A percentile compares a stretch with the other conserved stretches of the same genome.
Evolutionary conservation across 2,329 filamentous ascomycete genomes (phyloP).

Genomic region (Colletotrichum sp.): DNA sequence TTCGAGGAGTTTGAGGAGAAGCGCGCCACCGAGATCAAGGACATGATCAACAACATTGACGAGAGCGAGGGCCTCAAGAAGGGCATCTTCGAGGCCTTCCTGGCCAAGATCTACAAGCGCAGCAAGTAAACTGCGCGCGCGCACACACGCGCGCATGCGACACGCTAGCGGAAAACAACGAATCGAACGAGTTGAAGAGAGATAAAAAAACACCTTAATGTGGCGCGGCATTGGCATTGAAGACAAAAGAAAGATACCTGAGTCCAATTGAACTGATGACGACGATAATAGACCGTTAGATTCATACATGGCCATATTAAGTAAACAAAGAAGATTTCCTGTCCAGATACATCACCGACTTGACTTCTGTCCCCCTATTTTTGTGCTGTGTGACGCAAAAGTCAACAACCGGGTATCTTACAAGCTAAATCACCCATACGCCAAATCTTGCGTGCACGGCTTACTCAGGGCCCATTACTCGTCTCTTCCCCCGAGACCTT

Average conservation of each 20-base stretch:
- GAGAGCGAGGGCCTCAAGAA: slow-evolving; percentile 90
- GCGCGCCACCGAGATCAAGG: slow-evolving; percentile 76
- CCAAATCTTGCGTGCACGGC: background rate
- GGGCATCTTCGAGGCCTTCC: slow-evolving; percentile 85
- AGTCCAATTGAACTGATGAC: slow-evolving; percentile 7
- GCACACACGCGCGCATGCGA: background rate
- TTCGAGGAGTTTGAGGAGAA: slow-evolving; percentile 93
- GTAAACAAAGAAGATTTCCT: slow-evolving; percentile 8
- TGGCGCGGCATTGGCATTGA: background rate
- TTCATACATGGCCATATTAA: slow-evolving; percentile 6
- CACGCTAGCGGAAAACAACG: background rate
- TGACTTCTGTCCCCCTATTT: background rate
- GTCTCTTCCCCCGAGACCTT: background rate
- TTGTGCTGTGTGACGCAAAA: background rate
- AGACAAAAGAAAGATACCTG: slow-evolving; percentile 17
- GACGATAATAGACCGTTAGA: slow-evolving; percentile 17
- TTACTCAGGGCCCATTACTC: background rate
- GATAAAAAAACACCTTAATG: background rate
- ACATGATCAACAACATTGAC: slow-evolving; percentile 79
- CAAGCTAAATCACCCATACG: slow-evolving; percentile 10
- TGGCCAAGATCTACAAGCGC: slow-evolving; percentile 97
- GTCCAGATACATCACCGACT: background rate
- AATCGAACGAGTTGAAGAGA: background rate
- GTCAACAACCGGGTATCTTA: slow-evolving; percentile 19
- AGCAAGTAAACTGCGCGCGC: slow-evolving; percentile 72